These are phyloP conservation scores for Magnaporthiopsis poae DNA, from an alignment of 2,329 filamentous ascomycete genomes.

Conservation along the genomic window DNA sequence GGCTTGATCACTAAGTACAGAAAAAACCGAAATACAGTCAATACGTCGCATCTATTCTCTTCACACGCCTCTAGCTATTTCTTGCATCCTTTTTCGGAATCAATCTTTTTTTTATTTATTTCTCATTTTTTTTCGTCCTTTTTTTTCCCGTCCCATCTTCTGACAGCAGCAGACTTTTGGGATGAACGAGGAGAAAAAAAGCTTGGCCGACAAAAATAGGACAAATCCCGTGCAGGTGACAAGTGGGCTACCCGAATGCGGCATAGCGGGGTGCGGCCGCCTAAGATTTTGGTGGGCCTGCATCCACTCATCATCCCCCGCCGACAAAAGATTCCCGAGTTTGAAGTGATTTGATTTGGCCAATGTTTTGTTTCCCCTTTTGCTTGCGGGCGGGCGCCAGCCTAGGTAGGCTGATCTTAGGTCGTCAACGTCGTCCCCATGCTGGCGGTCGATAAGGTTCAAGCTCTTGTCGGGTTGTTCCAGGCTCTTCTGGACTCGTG, in stretches of 20 bases:
- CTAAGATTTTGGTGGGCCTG: background rate
- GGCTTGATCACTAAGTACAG: background rate
- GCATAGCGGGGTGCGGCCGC: background rate
- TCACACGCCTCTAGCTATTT: background rate
- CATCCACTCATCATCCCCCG: background rate
- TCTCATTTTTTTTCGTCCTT: background rate
- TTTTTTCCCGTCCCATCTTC: background rate
- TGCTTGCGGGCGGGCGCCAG: background rate
- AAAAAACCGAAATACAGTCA: background rate
- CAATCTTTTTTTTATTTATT: background rate
- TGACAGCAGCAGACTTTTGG: background rate
- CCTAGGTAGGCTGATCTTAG: no score
- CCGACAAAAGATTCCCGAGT: background rate
- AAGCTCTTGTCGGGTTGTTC: no score
- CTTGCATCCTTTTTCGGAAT: background rate
- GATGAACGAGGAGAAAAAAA: background rate
- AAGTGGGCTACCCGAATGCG: background rate
- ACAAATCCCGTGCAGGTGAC: background rate
- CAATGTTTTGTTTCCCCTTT: background rate
- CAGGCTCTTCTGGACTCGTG: background rate
- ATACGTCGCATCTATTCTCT: no score
- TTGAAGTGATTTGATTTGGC: background rate
- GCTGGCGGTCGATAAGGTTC: no score
- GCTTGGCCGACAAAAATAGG: background rate
- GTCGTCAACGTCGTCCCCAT: background rate